phyloP scores from a whole-genome alignment of 768 basidiomycete genomes.

The Lactarius quietus region DNA sequence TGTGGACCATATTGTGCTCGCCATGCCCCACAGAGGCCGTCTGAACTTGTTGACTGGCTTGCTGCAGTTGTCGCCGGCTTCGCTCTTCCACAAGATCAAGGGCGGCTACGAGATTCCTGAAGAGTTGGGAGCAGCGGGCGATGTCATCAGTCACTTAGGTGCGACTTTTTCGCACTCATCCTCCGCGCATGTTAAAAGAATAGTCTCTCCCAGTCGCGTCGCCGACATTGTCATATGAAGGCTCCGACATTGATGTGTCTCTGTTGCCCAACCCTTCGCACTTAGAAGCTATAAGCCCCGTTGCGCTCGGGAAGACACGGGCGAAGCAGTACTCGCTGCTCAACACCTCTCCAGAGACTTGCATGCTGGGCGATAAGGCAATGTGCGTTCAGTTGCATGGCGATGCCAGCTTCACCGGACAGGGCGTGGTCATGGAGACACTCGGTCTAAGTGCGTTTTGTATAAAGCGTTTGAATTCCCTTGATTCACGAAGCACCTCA shows the following conservation, averaged over 20 bases:
- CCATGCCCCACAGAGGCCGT: constrained; percentile 86
- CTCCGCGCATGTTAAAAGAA: not conserved
- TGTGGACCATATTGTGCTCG: constrained; percentile 67
- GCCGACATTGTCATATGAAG: constrained; percentile 55
- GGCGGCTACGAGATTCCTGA: constrained; percentile 71
- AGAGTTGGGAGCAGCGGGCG: constrained; percentile 65
- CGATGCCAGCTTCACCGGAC: constrained; percentile 88
- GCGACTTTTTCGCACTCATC: constrained; percentile 24
- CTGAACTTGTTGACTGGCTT: constrained; percentile 82
- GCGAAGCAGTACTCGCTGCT: constrained; percentile 86
- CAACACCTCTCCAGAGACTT: constrained; percentile 48
- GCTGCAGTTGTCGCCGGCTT: constrained; percentile 59
- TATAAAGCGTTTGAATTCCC: not conserved
- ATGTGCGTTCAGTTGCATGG: constrained; percentile 92
- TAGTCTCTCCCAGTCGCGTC: constrained; percentile 50
- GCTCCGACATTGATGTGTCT: constrained; percentile 62
- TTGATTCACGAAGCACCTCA: constrained; percentile 29
- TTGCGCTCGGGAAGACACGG: constrained; percentile 85
- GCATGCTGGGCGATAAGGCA: constrained; percentile 57
- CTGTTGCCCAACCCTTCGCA: constrained; percentile 80
- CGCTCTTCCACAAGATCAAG: constrained; percentile 84
- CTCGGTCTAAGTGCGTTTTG: constrained; percentile 70
- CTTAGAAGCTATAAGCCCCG: constrained; percentile 82
- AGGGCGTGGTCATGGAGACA: constrained; percentile 86
- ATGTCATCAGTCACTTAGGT: constrained; percentile 87